Conservation (phyloP, 768 basidiomycete species). For the Plicaturopsis crispa region DNA sequence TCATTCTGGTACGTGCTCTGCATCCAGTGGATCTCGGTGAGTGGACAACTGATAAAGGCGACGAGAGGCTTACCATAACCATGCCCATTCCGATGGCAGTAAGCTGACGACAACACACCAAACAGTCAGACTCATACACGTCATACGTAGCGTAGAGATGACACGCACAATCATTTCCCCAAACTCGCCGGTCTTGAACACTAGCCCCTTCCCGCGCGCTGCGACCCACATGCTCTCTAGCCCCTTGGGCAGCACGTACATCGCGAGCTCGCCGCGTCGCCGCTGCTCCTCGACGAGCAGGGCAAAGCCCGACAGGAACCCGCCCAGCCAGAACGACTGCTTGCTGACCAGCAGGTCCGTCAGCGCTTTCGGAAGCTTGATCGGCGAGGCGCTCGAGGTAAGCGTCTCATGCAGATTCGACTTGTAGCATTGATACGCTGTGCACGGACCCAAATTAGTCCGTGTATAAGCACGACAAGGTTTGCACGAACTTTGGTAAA, state of each 20-base stretch:
- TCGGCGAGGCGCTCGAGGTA: constrained; percentile 27
- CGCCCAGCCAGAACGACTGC: constrained; percentile 66
- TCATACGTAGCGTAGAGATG: constrained; percentile 1
- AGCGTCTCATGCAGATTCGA: constrained; percentile 48
- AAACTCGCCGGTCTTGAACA: constrained; percentile 61
- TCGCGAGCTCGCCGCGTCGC: constrained; percentile 85
- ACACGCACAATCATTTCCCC: constrained; percentile 57
- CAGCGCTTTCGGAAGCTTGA: constrained; percentile 36
- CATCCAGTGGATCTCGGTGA: constrained; percentile 3
- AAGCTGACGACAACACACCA: constrained; percentile 25
- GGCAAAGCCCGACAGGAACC: constrained; percentile 66
- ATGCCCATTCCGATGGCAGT: constrained; percentile 81
- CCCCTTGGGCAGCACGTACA: constrained; percentile 86
- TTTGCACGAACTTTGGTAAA: constrained; percentile 61
- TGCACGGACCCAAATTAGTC: background rate
- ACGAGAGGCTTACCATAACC: constrained; percentile 62
- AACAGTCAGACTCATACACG: constrained; percentile 1
- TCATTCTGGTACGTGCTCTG: constrained; percentile 79
- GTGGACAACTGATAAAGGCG: background rate
- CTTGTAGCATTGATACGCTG: constrained; percentile 64
- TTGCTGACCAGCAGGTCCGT: constrained; percentile 58
- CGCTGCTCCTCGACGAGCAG: constrained; percentile 84
- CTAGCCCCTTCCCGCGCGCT: constrained; percentile 66
- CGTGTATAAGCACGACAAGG: background rate
- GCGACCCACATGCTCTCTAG: constrained; percentile 88